phyloP scores from a whole-genome alignment of 768 basidiomycete genomes.

The Mycena olivaceomarginata region DNA sequence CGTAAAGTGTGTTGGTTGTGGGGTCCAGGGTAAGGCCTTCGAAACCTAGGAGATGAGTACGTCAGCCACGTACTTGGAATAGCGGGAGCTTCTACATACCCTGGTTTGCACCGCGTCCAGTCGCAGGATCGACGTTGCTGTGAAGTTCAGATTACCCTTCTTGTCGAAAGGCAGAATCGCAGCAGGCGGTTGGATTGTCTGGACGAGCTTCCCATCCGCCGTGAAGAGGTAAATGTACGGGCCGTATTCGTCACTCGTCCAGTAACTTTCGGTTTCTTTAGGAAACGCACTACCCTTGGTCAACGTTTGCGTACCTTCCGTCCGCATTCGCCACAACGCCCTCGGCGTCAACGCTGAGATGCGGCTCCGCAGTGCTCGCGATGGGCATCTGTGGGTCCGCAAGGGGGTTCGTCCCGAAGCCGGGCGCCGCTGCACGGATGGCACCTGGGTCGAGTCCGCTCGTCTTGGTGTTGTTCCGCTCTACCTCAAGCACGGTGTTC shows the following conservation, averaged over 20 bases:
- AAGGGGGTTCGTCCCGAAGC: constrained; percentile 53
- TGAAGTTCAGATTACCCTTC: constrained; percentile 71
- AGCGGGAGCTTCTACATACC: constrained; percentile 52
- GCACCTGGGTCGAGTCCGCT: constrained; percentile 75
- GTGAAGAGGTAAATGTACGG: constrained; percentile 78
- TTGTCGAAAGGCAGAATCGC: constrained; percentile 71
- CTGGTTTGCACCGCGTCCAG: constrained; percentile 75
- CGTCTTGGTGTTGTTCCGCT: constrained; percentile 66
- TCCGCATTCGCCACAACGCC: constrained; percentile 75
- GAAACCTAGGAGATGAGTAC: constrained; percentile 62
- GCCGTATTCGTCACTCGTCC: constrained; percentile 83
- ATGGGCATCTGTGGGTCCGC: constrained; percentile 70
- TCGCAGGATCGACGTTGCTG: constrained; percentile 66
- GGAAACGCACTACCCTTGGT: not conserved
- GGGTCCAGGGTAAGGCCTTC: constrained; percentile 75
- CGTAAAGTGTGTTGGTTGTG: constrained; percentile 71
- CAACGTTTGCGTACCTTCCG: constrained; percentile 66
- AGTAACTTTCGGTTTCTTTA: constrained; percentile 66
- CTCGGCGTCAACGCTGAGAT: constrained; percentile 74
- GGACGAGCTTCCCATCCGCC: constrained; percentile 66
- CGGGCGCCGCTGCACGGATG: constrained; percentile 62
- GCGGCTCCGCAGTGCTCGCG: constrained; percentile 62
- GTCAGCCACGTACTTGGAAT: not conserved
- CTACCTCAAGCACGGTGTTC: constrained; percentile 69
- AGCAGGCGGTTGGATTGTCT: constrained; percentile 75